phyloP scores from a whole-genome alignment of 108 stramenopile genomes.

The Fragilariopsis cylindrus region DNA sequence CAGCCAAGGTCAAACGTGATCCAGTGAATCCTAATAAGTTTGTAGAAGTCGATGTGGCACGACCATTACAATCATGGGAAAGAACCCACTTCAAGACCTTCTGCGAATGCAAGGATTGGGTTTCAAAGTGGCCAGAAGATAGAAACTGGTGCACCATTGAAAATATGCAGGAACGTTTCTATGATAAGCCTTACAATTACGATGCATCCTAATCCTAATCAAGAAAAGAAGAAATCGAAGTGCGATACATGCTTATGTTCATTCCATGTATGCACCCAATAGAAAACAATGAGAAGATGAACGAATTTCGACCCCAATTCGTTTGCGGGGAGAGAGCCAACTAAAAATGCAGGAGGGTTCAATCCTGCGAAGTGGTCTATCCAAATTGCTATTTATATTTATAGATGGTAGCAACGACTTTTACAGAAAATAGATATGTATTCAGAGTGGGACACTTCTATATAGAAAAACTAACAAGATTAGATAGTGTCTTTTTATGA shows the following conservation, averaged over 20 bases:
- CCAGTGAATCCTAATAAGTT: neutral
- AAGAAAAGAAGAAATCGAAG: neutral
- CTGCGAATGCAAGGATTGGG: constrained; percentile 53
- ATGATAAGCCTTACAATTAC: constrained; percentile 49
- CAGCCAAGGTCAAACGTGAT: constrained; percentile 29
- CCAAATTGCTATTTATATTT: too few relatives aligned
- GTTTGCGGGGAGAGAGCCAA: too few relatives aligned
- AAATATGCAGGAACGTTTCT: constrained; percentile 33
- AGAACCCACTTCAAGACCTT: constrained; percentile 28
- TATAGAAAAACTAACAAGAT: too few relatives aligned
- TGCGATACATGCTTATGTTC: neutral
- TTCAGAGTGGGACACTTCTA: too few relatives aligned
- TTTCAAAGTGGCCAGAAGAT: constrained; percentile 37
- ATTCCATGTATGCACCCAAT: neutral
- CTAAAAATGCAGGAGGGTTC: too few relatives aligned
- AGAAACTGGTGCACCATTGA: constrained; percentile 34
- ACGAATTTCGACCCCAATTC: neutral
- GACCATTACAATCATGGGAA: constrained; percentile 39
- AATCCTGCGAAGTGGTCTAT: too few relatives aligned
- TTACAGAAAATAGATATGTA: too few relatives aligned
- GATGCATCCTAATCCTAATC: constrained; percentile 8
- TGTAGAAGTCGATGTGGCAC: constrained; percentile 23
- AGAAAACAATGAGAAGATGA: neutral
- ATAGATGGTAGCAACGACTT: too few relatives aligned
- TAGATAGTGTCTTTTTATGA: too few relatives aligned